Evolutionary conservation across 2,329 filamentous ascomycete genomes (phyloP).

Genomic region (Aspergillus piperis): DNA sequence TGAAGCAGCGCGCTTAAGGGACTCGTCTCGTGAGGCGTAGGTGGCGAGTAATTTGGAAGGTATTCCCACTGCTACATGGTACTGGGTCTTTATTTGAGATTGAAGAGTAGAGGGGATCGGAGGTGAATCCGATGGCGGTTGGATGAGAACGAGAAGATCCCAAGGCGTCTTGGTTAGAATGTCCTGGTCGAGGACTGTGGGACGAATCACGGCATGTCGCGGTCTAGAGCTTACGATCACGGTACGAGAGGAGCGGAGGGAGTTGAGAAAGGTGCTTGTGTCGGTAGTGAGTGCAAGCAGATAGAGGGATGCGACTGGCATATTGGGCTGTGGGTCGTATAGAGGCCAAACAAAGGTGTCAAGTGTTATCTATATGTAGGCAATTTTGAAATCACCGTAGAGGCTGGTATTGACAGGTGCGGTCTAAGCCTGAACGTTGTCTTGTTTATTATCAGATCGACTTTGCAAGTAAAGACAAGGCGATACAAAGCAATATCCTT

Average conservation of each 20-base stretch:
- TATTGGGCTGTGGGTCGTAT: neutral
- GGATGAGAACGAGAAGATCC: slow-evolving; percentile 42
- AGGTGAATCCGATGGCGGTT: slow-evolving; percentile 8
- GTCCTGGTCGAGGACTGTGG: slow-evolving; percentile 32
- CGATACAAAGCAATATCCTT: too few species aligned
- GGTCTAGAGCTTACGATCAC: slow-evolving; percentile 40
- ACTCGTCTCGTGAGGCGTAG: slow-evolving; percentile 28
- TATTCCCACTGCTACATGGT: slow-evolving; percentile 36
- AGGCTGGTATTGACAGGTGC: too few species aligned
- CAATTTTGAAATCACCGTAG: too few species aligned
- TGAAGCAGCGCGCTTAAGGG: slow-evolving; percentile 21
- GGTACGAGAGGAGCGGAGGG: slow-evolving; percentile 28
- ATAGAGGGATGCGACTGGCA: slow-evolving; percentile 25
- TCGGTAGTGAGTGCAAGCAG: slow-evolving; percentile 32
- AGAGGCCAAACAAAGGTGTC: too few species aligned
- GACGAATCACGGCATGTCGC: slow-evolving; percentile 39
- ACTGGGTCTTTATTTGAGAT: slow-evolving; percentile 29
- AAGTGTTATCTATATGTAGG: too few species aligned
- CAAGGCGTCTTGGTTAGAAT: slow-evolving; percentile 32
- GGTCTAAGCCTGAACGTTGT: too few species aligned
- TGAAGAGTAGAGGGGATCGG: slow-evolving; percentile 25
- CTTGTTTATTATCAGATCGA: too few species aligned
- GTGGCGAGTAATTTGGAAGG: slow-evolving; percentile 38
- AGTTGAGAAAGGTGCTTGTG: slow-evolving; percentile 27
- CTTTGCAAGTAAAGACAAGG: too few species aligned